Base-by-base conservation (phyloP, 805 yeast genomes). In the Candida takata region DNA sequence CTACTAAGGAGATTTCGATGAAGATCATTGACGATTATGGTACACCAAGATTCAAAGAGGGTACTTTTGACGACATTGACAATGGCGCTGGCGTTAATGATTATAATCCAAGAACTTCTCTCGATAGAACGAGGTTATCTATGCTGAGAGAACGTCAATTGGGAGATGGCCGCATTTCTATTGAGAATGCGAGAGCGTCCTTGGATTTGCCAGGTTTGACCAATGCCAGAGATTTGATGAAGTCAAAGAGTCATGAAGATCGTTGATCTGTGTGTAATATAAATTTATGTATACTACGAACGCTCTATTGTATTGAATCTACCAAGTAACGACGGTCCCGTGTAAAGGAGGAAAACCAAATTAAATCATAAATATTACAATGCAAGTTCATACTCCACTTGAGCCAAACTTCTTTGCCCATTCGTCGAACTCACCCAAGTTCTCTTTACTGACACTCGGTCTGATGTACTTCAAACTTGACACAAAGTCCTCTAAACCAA, bases 361-460 rank as follows among this genome's bases (percentile, higher is more conserved):
- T 7, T n/a, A 28, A 11, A 28, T 18, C 31, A 18, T 16, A 9
- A 28, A 19, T 21, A 19, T n/a, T 20, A 16, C 27, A 10, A 30
- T 24, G 18, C 26, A 15, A 23, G 20, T n/a, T 35, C 57, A 85
- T n/a, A 84, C 95, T 18, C 97, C 97, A 10, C 87, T 79, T 14
- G 95, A 84, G 8, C 97, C 98, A 57, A 74, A 90, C 52, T 79
- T 67, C 27, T 65, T 57, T 2, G 96, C 92, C 97, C 98, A 90
- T 18, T 83, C 79, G 48, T 84, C 95, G 58, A 85, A 92, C 45
- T 77, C 74, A 25, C 62, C 60, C 36, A 90, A 64, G 6, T 95
- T 94, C 48, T 84, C 90, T 24, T 68, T 68, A 9, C 94, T 80
- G 9, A 92, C 97, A 62, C 95, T 84, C 13, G 95, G 95, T 42